Conservation (phyloP, 441 rosid genomes). For the Monsonia emarginata region DNA sequence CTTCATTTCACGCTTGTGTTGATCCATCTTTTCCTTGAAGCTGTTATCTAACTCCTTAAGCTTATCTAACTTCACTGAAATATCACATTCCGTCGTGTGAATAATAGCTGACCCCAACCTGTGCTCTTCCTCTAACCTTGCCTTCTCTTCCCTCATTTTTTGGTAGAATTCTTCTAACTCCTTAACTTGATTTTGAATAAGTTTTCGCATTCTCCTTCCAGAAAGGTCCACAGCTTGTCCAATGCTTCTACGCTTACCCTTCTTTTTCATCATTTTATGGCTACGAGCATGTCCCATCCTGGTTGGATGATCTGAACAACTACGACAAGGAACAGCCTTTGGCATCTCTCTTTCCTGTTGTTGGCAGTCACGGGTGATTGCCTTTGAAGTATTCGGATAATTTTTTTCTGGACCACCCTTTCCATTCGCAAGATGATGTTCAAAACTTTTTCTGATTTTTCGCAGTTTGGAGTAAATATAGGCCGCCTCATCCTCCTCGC, state of each 20-base stretch:
- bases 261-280: not conserved
- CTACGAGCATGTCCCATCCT: not conserved
- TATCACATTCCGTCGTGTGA: not conserved
- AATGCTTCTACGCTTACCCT: not conserved
- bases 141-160: not conserved
- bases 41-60: not conserved
- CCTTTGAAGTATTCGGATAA: conserved; percentile 4
- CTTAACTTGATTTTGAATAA: not conserved
- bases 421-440: not conserved
- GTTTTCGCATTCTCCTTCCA: not conserved
- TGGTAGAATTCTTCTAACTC: not conserved
- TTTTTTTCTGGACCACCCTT: conserved; percentile 9
- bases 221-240: not conserved
- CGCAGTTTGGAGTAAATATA: conserved; percentile 41
- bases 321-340: not conserved
- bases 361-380: not conserved
- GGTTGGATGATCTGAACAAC: conserved; percentile 1
- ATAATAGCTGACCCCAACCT: not conserved
- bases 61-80: not conserved
- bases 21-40: not conserved
- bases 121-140: not conserved
- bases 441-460: conserved; percentile 50
- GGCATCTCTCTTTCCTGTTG: conserved; percentile 9
- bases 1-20: not conserved
- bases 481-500: conserved; percentile 60